These are phyloP conservation scores for Mycena vitilis DNA, from an alignment of 768 basidiomycete genomes.

Conservation along the genomic window DNA sequence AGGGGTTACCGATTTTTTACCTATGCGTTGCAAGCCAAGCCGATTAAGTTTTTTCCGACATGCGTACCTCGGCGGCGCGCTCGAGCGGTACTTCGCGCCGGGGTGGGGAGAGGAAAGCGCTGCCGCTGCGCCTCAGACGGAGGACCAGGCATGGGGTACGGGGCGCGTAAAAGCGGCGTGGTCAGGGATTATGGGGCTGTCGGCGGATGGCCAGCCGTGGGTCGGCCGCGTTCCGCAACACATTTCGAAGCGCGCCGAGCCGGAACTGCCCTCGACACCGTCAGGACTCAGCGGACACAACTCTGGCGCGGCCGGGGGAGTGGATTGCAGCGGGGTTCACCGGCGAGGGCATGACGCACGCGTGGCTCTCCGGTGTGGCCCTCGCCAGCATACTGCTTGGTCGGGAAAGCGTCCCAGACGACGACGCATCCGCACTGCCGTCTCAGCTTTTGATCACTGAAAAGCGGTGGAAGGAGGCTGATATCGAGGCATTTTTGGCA, in stretches of 20 bases:
- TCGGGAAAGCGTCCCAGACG: too few relatives aligned
- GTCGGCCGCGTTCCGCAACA: slow-evolving; percentile 69
- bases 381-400: slow-evolving; percentile 71
- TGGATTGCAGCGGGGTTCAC: slow-evolving; percentile 80
- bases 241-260: slow-evolving; percentile 56
- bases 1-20: too few relatives aligned
- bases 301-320: slow-evolving; percentile 61
- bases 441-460: slow-evolving; percentile 27
- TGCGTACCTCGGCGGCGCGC: slow-evolving; percentile 59
- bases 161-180: slow-evolving; percentile 68
- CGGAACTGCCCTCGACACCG: slow-evolving; percentile 15
- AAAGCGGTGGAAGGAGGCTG: slow-evolving; percentile 30
- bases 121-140: slow-evolving; percentile 14
- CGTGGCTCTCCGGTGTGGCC: slow-evolving; percentile 71
- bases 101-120: slow-evolving; percentile 50
- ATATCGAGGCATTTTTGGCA: slow-evolving; percentile 17
- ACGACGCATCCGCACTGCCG: slow-evolving; percentile 4
- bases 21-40: too few relatives aligned
- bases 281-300: neutral
- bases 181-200: slow-evolving; percentile 74
- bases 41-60: too few relatives aligned
- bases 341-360: slow-evolving; percentile 81
- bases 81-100: slow-evolving; percentile 66
- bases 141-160: slow-evolving; percentile 46
- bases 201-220: slow-evolving; percentile 75